These are phyloP conservation scores for Scopulariopsis brevicaulis DNA, from an alignment of 2,329 filamentous ascomycete genomes.

Conservation along the genomic window DNA sequence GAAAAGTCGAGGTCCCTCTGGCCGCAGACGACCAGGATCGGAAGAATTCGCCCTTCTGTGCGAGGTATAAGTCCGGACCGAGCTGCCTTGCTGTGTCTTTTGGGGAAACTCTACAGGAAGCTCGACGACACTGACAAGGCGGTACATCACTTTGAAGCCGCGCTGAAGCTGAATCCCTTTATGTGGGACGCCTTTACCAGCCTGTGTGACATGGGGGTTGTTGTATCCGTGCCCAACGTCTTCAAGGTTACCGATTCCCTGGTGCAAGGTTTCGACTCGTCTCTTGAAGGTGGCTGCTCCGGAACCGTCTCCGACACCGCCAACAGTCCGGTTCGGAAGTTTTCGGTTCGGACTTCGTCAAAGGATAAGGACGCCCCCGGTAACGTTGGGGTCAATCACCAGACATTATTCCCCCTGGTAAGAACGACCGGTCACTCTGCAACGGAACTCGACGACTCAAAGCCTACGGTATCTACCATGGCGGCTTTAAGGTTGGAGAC, in stretches of 20 bases:
- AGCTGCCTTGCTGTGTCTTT: conserved; percentile 68
- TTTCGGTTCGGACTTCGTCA: not conserved
- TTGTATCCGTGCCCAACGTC: conserved; percentile 72
- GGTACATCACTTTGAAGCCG: conserved; percentile 75
- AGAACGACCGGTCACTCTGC: not conserved
- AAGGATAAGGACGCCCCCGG: not conserved
- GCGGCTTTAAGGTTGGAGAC: not conserved
- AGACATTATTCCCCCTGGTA: not conserved
- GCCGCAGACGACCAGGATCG: conserved; percentile 64
- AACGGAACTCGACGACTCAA: not conserved
- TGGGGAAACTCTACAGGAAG: conserved; percentile 78
- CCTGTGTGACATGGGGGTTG: conserved; percentile 78
- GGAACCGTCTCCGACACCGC: conserved; percentile 9
- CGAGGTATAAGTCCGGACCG: conserved; percentile 72
- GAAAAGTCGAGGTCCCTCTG: conserved; percentile 74
- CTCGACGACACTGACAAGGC: conserved; percentile 78
- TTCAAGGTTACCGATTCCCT: conserved; percentile 60
- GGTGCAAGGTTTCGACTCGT: conserved; percentile 31
- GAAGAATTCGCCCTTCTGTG: conserved; percentile 68
- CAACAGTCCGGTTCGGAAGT: not conserved
- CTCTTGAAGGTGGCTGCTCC: not conserved
- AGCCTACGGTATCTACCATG: not conserved
- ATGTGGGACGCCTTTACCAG: conserved; percentile 96
- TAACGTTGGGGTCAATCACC: not conserved
- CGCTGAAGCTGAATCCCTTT: conserved; percentile 82